These are phyloP conservation scores for Kwoniella dejecticola DNA, from an alignment of 768 basidiomycete genomes.

Conservation along the genomic window DNA sequence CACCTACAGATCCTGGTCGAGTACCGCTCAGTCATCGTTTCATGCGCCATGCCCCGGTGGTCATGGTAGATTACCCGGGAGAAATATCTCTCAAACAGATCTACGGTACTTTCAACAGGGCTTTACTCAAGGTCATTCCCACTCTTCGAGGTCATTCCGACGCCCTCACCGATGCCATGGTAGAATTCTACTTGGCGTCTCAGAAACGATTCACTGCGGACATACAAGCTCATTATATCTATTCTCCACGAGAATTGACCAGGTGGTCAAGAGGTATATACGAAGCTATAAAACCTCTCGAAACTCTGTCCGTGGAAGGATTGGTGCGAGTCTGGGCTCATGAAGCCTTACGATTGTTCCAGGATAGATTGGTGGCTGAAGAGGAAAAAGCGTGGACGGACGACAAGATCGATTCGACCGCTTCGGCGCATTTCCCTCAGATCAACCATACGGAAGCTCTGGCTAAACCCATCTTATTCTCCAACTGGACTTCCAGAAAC, in stretches of 20 bases:
- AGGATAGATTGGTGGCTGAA: slow-evolving; percentile 91
- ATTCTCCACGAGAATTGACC: slow-evolving; percentile 97
- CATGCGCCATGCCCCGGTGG: slow-evolving; percentile 91
- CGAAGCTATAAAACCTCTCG: slow-evolving; percentile 91
- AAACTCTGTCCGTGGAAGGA: slow-evolving; percentile 90
- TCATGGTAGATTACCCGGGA: slow-evolving; percentile 99
- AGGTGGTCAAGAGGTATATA: slow-evolving; percentile 97
- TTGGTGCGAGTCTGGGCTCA: slow-evolving; percentile 97
- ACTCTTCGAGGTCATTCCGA: slow-evolving; percentile 89
- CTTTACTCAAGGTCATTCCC: slow-evolving; percentile 91
- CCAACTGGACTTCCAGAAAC: slow-evolving; percentile 97
- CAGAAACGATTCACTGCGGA: slow-evolving; percentile 94
- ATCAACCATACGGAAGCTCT: slow-evolving; percentile 86
- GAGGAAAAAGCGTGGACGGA: slow-evolving; percentile 95
- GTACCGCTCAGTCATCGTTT: slow-evolving; percentile 98
- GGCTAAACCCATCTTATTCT: slow-evolving; percentile 86
- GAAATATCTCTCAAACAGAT: slow-evolving; percentile 96
- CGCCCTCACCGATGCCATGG: slow-evolving; percentile 96
- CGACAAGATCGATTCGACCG: slow-evolving; percentile 79
- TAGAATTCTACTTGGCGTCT: slow-evolving; percentile 88
- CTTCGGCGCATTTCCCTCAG: slow-evolving; percentile 88
- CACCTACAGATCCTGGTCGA: slow-evolving; percentile 97
- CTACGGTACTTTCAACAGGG: slow-evolving; percentile 96
- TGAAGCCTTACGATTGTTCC: slow-evolving; percentile 94
- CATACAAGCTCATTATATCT: slow-evolving; percentile 97